Percentiles rank a stretch among this genome's conserved stretches.
phyloP scores from a whole-genome alignment of 2,329 filamentous ascomycete genomes.

The Teratosphaeria gauchensis region DNA sequence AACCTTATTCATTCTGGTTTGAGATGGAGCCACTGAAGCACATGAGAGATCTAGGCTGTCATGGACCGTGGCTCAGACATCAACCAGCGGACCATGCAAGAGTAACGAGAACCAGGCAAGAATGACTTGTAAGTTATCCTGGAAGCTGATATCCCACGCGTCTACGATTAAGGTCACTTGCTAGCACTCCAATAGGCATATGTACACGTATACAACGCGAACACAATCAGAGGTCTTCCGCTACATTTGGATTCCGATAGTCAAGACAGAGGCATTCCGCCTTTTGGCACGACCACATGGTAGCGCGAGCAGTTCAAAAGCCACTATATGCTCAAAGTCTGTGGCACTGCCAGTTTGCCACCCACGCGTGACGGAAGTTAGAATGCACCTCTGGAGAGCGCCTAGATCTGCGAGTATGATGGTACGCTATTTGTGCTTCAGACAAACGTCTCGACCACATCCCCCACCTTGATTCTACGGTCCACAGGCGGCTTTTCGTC shows the following conservation, averaged over 20 bases:
- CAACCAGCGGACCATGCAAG: not conserved
- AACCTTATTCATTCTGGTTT: not conserved
- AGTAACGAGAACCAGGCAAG: not conserved
- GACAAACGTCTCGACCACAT: conserved; percentile 4
- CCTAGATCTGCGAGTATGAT: not conserved
- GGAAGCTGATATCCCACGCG: too few relatives aligned
- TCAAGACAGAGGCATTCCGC: not conserved
- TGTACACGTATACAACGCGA: too few relatives aligned
- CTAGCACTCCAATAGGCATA: too few relatives aligned
- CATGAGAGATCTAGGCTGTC: not conserved
- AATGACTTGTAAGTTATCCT: too few relatives aligned
- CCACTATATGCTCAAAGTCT: not conserved
- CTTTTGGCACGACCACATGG: not conserved
- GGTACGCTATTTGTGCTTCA: not conserved
- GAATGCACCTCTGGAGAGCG: not conserved
- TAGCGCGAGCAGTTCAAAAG: not conserved
- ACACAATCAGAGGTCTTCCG: not conserved
- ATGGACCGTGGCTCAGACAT: not conserved
- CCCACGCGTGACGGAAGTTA: not conserved
- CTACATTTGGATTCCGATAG: not conserved
- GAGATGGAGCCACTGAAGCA: not conserved
- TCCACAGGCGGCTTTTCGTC: not conserved
- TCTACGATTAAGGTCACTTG: too few relatives aligned
- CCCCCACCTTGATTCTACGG: conserved; percentile 3
- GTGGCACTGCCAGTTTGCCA: not conserved